Percentiles rank a stretch among this genome's conserved stretches.
Evolutionary conservation across 2,329 filamentous ascomycete species (phyloP).

Genomic region (Chaetomium globosum): DNA sequence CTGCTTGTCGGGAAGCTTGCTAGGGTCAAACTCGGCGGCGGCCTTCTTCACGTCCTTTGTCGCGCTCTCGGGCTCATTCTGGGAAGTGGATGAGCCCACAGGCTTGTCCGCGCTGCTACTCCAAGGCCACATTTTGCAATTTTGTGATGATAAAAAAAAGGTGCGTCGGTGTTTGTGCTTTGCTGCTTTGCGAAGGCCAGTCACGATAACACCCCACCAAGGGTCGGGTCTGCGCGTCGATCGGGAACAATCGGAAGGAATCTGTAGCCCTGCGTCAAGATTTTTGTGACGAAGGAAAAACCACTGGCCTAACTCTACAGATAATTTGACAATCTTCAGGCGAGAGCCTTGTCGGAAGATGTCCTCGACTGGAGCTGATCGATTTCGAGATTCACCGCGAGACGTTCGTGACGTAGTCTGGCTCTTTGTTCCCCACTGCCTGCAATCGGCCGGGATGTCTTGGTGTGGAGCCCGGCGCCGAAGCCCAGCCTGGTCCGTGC

Average conservation of each 20-base stretch:
- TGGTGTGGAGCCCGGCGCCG: not conserved
- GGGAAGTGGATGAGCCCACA: conserved; percentile 30
- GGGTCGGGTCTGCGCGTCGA: not conserved
- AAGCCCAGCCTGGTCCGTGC: conserved; percentile 13
- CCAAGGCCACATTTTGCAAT: conserved; percentile 44
- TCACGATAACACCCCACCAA: not conserved
- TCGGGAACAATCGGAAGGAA: conserved; percentile 13
- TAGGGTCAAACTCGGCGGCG: conserved; percentile 39
- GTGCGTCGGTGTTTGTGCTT: not conserved
- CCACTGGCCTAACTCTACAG: not conserved
- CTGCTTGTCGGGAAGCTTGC: conserved; percentile 51
- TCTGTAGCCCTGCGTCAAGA: not conserved
- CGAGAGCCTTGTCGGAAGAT: not conserved
- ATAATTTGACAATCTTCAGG: not conserved
- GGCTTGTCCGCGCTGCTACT: conserved; percentile 40
- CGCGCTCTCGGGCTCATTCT: conserved; percentile 38
- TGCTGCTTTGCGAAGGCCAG: not conserved
- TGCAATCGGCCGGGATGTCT: not conserved
- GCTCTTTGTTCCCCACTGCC: conserved; percentile 6
- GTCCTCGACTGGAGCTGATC: not conserved
- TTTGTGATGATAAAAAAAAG: no score
- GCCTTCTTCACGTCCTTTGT: conserved; percentile 32
- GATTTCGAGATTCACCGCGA: not conserved
- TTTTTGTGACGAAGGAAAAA: not conserved
- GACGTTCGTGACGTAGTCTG: conserved; percentile 18